These are phyloP conservation scores for Fibroporia radiculosa DNA, from an alignment of 768 basidiomycete species.

Conservation along the genomic window DNA sequence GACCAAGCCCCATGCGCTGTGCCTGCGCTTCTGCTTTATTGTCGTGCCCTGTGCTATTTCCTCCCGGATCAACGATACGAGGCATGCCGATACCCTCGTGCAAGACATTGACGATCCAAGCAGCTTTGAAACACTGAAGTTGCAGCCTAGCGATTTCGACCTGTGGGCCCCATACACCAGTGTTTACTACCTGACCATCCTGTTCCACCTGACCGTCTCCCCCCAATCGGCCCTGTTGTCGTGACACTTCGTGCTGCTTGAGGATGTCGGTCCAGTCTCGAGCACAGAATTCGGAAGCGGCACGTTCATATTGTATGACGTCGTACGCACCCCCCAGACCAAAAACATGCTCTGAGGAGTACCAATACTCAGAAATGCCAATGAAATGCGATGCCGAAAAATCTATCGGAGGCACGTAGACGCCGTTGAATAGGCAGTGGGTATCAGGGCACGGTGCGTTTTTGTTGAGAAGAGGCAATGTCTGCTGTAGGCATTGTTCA, in stretches of 20 bases:
- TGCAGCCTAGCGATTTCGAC: constrained; percentile 82
- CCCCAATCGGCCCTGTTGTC: constrained; percentile 31
- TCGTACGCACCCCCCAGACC: constrained; percentile 93
- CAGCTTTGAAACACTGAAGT: constrained; percentile 99
- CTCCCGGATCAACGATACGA: constrained; percentile 78
- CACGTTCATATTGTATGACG: constrained; percentile 92
- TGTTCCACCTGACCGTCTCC: constrained; percentile 61
- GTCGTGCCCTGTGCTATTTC: constrained; percentile 62
- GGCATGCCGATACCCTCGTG: constrained; percentile 97
- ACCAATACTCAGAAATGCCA: constrained; percentile 99
- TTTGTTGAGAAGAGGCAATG: constrained; percentile 78
- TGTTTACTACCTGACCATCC: constrained; percentile 52
- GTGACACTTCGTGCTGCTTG: constrained; percentile 49
- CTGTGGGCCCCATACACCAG: constrained; percentile 60
- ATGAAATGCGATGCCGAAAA: constrained; percentile 92
- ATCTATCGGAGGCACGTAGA: constrained; percentile 90
- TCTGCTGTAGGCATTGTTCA: constrained; percentile 67
- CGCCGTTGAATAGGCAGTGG: constrained; percentile 91
- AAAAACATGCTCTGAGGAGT: constrained; percentile 95
- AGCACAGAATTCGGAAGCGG: constrained; percentile 79
- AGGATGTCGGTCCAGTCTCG: constrained; percentile 75
- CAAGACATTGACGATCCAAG: constrained; percentile 94
- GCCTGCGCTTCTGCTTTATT: constrained; percentile 73
- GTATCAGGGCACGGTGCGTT: constrained; percentile 71
- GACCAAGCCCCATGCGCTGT: constrained; percentile 71